phyloP scores from a whole-genome alignment of 1,284 basidiomycete genomes.

The Testicularia cyperi region DNA sequence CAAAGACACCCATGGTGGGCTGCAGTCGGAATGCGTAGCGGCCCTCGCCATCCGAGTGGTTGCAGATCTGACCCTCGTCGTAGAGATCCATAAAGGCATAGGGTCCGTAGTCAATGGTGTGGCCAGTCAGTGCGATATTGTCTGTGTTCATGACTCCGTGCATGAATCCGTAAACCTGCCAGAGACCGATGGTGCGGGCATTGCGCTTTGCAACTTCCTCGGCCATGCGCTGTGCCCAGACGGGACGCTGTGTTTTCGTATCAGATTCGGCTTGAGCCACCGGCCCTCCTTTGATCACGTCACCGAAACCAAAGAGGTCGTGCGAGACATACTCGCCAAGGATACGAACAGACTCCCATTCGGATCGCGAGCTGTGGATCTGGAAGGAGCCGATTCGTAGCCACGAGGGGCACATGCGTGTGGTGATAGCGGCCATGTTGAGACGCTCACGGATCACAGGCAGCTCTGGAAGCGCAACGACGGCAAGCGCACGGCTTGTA shows the following conservation, averaged over 20 bases:
- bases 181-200: slow-evolving; percentile 84
- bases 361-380: slow-evolving; percentile 68
- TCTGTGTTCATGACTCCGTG: slow-evolving; percentile 88
- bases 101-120: slow-evolving; percentile 80
- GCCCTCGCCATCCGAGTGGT: slow-evolving; percentile 83
- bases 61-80: slow-evolving; percentile 83
- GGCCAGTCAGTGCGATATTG: slow-evolving; percentile 72
- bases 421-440: slow-evolving; percentile 77
- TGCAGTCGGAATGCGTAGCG: slow-evolving; percentile 74
- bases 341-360: slow-evolving; percentile 68
- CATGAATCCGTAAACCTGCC: slow-evolving; percentile 69
- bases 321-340: slow-evolving; percentile 67
- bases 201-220: slow-evolving; percentile 70
- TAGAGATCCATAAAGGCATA: slow-evolving; percentile 81
- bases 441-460: slow-evolving; percentile 76
- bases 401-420: slow-evolving; percentile 85
- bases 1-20: slow-evolving; percentile 63
- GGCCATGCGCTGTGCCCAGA: slow-evolving; percentile 42
- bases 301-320: slow-evolving; percentile 64
- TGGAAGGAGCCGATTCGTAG: slow-evolving; percentile 90
- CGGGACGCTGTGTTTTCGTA: slow-evolving; percentile 5
- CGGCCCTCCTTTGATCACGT: slow-evolving; percentile 36
- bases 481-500: slow-evolving; percentile 81
- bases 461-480: slow-evolving; percentile 75
- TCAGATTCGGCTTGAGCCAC: slow-evolving; percentile 1